Conservation (phyloP, 1,139 yeast genomes). For the Suhomyces yuchorum region DNA sequence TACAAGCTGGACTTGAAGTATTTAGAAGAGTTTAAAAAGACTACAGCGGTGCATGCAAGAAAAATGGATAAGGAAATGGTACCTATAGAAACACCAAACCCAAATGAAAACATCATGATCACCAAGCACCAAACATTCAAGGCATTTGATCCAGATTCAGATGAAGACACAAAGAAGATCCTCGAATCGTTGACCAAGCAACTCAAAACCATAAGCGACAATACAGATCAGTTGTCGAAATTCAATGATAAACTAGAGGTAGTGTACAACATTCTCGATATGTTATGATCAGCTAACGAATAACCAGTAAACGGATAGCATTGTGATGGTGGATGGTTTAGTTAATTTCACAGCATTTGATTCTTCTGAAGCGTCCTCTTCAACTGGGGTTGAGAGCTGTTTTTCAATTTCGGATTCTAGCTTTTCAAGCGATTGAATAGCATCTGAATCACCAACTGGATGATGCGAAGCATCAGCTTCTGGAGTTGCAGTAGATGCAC, state of each 20-base stretch:
- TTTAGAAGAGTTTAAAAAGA: slow-evolving; percentile 26
- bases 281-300: slow-evolving; percentile 24
- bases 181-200: slow-evolving; percentile 24
- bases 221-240: slow-evolving; percentile 22
- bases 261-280: slow-evolving; percentile 30
- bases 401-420: slow-evolving; percentile 1
- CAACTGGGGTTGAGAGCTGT: background rate
- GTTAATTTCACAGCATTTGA: background rate
- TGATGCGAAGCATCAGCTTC: background rate
- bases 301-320: slow-evolving; percentile 38
- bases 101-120: slow-evolving; percentile 4
- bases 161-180: slow-evolving; percentile 26
- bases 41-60: slow-evolving; percentile 13
- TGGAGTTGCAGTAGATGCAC: background rate
- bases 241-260: slow-evolving; percentile 33
- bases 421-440: slow-evolving; percentile 1
- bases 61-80: slow-evolving; percentile 14
- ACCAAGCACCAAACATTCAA: background rate
- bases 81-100: background rate
- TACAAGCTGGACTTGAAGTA: slow-evolving; percentile 39
- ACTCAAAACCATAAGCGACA: slow-evolving; percentile 21
- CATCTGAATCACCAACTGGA: background rate
- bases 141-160: slow-evolving; percentile 30
- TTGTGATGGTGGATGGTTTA: slow-evolving; percentile 9
- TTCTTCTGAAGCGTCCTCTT: background rate